phyloP scores from a whole-genome alignment of 2,329 filamentous ascomycete genomes.

The Verticillium tricorpus region DNA sequence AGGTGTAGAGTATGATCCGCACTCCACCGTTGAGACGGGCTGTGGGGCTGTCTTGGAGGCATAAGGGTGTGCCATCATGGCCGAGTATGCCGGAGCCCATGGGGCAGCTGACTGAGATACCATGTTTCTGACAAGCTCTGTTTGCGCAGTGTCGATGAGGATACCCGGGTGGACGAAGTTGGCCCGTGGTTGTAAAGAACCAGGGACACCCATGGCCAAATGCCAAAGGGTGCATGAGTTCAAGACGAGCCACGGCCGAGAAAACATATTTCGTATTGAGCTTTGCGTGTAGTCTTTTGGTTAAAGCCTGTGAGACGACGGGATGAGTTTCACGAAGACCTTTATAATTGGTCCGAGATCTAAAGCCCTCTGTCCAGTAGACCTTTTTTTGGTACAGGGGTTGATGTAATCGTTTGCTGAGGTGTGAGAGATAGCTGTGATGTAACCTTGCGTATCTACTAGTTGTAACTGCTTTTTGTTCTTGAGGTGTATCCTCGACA shows the following conservation, averaged over 20 bases:
- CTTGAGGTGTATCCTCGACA: background rate
- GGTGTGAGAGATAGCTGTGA: background rate
- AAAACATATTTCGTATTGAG: background rate
- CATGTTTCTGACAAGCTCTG: background rate
- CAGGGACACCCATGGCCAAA: background rate
- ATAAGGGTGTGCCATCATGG: background rate
- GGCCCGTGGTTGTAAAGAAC: background rate
- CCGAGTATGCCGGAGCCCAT: background rate
- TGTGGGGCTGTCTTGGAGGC: background rate
- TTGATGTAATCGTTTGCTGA: background rate
- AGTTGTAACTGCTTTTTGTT: background rate
- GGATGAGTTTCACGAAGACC: background rate
- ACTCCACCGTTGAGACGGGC: constrained; percentile 15
- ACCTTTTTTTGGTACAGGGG: background rate
- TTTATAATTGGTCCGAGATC: background rate
- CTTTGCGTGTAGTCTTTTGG: background rate
- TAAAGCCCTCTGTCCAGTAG: background rate
- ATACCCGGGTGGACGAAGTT: background rate
- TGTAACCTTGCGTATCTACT: background rate
- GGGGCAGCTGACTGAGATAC: background rate
- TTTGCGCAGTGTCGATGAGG: background rate
- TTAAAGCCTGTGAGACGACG: background rate
- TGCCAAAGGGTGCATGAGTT: background rate
- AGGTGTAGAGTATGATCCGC: constrained; percentile 16
- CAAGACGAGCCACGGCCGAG: background rate